Base-by-base conservation (phyloP, 352 stramenopile genomes). In the Pythium grandisporangium region DNA sequence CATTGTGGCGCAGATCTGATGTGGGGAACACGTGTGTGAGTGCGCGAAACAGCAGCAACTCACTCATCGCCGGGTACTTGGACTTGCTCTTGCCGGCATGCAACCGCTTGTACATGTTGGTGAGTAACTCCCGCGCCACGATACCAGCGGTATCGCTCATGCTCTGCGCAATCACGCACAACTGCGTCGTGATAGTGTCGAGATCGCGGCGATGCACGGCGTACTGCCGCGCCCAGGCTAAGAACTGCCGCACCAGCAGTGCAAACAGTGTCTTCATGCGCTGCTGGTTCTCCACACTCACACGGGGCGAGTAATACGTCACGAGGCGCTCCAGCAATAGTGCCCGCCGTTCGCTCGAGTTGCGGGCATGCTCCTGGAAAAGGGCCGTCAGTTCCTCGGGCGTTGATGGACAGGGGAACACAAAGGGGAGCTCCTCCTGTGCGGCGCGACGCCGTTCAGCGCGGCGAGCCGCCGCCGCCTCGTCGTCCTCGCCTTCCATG, bases 191-290 rank as follows among this genome's bases (percentile, higher is more conserved):
- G 4, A 98, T 35, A 2, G 57, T 51, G 51, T 97, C 73, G 6
- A 97, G 63, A 29, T 89, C 76, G 34, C 70, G 46, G 44, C 81
- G 75, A 63, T 87, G 63, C 23, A 57, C 48, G 5, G 73, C 68
- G 44, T 89, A 91, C 23, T 75, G 68, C 37, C 84, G 77, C 7
- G 75, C 93, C 37, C 93, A 91, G 45, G 85, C 79, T 22, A 98
- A 70, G 53, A 98, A 98, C 52, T 95, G 67, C 21, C 84, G 85
- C 34, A 98, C 58, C 34, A 98, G 71, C 3, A 98, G 85, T 30
- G 95, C 89, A 27, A 96, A 96, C 59, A 98, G 97, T 45, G 95
- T 96, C 70, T 97, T 94, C 85, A 98, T 98, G 32, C 85, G 89
- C 49, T 87, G 69, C 51, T 94, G 85, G 65, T 99, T 99, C 22